These are phyloP conservation scores for Bacidia rubella DNA, from an alignment of 495 filamentous ascomycete genomes.

Conservation along the genomic window DNA sequence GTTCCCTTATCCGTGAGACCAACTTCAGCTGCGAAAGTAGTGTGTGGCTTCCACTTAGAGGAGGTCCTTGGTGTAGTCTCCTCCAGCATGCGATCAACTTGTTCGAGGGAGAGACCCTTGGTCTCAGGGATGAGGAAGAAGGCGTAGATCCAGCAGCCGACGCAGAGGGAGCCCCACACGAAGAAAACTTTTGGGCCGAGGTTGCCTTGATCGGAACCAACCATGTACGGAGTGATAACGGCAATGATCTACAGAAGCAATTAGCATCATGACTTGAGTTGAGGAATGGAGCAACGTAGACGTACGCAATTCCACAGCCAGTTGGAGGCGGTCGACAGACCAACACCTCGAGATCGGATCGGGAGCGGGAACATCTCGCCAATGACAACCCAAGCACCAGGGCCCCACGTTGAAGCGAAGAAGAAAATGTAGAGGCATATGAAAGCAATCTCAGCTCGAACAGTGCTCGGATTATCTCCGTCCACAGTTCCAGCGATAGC, in stretches of 20 bases:
- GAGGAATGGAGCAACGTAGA: neutral
- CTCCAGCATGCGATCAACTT: conserved; percentile 74
- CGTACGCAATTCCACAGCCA: conserved; percentile 61
- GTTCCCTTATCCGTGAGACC: conserved; percentile 33
- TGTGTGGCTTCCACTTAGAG: conserved; percentile 53
- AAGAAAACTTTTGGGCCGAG: conserved; percentile 66
- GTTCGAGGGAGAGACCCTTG: conserved; percentile 72
- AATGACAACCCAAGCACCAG: conserved; percentile 65
- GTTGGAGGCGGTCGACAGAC: conserved; percentile 63
- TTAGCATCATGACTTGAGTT: neutral
- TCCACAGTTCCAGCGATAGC: conserved; percentile 46
- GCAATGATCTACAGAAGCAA: conserved; percentile 34
- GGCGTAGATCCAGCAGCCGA: conserved; percentile 48
- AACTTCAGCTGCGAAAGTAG: conserved; percentile 55
- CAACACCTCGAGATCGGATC: conserved; percentile 64
- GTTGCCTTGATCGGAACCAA: conserved; percentile 47
- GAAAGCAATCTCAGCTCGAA: conserved; percentile 50
- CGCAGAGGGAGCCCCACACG: conserved; percentile 60
- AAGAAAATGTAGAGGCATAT: conserved; percentile 77
- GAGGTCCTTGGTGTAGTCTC: conserved; percentile 62
- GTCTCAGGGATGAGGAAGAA: conserved; percentile 68
- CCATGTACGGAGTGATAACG: conserved; percentile 63
- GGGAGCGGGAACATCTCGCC: conserved; percentile 73
- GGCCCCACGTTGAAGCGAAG: conserved; percentile 72
- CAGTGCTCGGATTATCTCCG: conserved; percentile 29